A percentile compares a stretch with the other conserved stretches of the same genome.
Conservation (phyloP, 2,329 filamentous ascomycete species). For the Arthrocladium fulminans region DNA sequence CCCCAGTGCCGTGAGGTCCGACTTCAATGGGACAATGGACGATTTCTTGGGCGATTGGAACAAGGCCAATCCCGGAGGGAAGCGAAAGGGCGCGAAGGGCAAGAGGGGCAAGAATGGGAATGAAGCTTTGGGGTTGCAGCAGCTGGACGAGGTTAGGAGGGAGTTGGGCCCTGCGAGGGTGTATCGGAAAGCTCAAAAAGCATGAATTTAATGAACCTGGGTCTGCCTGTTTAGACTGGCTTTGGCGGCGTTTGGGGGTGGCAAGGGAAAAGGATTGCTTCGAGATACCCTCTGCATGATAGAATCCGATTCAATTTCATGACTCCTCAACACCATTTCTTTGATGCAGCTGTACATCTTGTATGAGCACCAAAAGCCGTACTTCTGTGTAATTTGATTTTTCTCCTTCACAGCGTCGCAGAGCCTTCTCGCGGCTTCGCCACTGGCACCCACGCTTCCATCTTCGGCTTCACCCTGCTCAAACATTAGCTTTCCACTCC, state of each 20-base stretch:
- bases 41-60: slow-evolving; percentile 68
- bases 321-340: not conserved
- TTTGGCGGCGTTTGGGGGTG: not conserved
- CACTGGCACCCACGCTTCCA: slow-evolving; percentile 28
- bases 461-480: slow-evolving; percentile 29
- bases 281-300: slow-evolving; percentile 1
- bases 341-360: slow-evolving; percentile 5
- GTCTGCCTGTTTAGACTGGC: not conserved
- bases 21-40: slow-evolving; percentile 87
- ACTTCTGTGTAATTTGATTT: too few species aligned
- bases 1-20: slow-evolving; percentile 54
- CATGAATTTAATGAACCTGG: slow-evolving; percentile 8
- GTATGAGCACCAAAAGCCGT: not conserved
- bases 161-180: slow-evolving; percentile 70
- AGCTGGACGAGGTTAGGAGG: slow-evolving; percentile 80
- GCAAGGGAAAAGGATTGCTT: not conserved
- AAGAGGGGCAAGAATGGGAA: slow-evolving; percentile 70
- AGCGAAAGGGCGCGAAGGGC: slow-evolving; percentile 37
- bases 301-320: not conserved
- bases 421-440: slow-evolving; percentile 27
- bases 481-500: not conserved
- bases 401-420: too few species aligned
- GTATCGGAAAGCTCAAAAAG: slow-evolving; percentile 26
- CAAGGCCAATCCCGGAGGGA: slow-evolving; percentile 33
- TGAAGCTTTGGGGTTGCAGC: slow-evolving; percentile 70